Evolutionary conservation across 2,329 filamentous ascomycete species (phyloP).

Genomic region (Lachnellula cervina): DNA sequence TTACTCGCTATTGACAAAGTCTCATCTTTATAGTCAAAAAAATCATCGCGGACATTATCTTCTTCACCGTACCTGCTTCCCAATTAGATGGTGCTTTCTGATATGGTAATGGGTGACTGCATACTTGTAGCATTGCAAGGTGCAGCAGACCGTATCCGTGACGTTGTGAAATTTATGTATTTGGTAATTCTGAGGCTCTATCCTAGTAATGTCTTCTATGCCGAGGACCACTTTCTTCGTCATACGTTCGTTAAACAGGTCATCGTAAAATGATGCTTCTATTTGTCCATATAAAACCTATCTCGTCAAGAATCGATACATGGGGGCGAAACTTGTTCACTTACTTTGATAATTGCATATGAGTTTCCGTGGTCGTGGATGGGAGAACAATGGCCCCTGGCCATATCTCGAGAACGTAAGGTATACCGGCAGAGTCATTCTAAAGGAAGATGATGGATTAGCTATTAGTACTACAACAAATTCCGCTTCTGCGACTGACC

Average conservation of each 20-base stretch:
- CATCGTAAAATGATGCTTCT: background rate
- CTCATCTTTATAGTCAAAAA: background rate
- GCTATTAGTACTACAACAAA: background rate
- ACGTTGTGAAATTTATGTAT: background rate
- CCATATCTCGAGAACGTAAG: background rate
- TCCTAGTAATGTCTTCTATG: background rate
- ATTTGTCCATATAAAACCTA: background rate
- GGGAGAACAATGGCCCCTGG: background rate
- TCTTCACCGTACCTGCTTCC: background rate
- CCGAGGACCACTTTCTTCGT: background rate
- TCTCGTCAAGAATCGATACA: background rate
- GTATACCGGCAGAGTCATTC: background rate
- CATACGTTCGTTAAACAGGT: background rate
- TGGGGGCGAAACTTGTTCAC: background rate
- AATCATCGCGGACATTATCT: background rate
- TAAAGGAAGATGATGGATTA: background rate
- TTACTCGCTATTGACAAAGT: background rate
- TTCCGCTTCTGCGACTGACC: background rate
- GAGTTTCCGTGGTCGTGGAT: background rate
- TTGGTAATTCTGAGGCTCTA: background rate
- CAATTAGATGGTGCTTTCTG: background rate
- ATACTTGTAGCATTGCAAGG: background rate
- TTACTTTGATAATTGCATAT: background rate
- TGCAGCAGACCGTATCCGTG: background rate
- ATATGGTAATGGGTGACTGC: background rate